Conservation (phyloP, 495 filamentous ascomycete species). For the Annulohypoxylon stygium region DNA sequence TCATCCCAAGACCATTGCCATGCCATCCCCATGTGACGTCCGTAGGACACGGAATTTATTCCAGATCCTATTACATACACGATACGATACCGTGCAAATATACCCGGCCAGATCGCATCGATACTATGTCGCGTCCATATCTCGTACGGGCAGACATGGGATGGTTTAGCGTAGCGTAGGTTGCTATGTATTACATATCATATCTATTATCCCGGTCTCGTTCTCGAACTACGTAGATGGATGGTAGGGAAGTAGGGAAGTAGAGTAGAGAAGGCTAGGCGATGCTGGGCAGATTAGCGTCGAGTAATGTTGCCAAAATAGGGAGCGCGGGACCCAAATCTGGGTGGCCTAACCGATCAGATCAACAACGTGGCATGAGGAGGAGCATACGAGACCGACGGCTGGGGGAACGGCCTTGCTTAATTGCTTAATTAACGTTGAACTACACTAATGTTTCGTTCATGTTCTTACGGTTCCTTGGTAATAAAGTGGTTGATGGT, state of each 20-base stretch:
- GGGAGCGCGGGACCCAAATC: slow-evolving; percentile 32
- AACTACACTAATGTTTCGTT: neutral
- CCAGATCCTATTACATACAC: slow-evolving; percentile 1
- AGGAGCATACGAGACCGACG: slow-evolving; percentile 41
- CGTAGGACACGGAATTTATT: neutral
- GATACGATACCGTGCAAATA: neutral
- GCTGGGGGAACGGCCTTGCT: slow-evolving; percentile 9
- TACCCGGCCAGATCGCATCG: neutral
- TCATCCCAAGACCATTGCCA: neutral
- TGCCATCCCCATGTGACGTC: neutral
- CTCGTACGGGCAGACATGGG: too few species aligned
- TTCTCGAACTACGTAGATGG: neutral
- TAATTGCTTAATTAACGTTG: too few species aligned
- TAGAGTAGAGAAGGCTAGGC: neutral
- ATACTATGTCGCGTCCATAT: too few species aligned
- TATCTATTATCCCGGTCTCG: neutral
- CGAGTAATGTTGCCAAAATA: slow-evolving; percentile 35
- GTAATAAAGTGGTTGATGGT: too few species aligned
- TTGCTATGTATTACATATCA: too few species aligned
- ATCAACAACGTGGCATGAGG: slow-evolving; percentile 42
- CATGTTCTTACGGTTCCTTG: neutral
- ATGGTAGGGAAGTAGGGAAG: too few species aligned
- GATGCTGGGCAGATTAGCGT: slow-evolving; percentile 10
- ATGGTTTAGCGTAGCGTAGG: too few species aligned
- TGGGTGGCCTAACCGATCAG: slow-evolving; percentile 31